Evolutionary conservation across 345 rosid species (phyloP), one percentile per base, ranked within the genome.

Genomic region (Kandelia obovata): DNA sequence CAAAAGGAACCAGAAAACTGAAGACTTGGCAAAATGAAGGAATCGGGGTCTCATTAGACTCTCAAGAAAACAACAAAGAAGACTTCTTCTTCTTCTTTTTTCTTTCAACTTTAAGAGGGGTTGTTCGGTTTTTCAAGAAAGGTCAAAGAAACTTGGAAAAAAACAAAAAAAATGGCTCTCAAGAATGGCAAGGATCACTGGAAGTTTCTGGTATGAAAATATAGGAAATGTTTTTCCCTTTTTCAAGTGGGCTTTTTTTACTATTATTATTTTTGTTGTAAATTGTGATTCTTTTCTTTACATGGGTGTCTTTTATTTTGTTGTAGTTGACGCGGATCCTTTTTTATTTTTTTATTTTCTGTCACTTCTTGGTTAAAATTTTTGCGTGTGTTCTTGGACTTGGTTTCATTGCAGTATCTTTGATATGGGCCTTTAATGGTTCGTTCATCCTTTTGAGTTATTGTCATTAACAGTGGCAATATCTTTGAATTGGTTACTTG

Each of bases 141-240:
- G 25, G 19, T 27, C 25, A 37, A 23, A 56, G 21, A 21, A 62
- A 39, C 49, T 13, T 13, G 64, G 1, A 10, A 39, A 11, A 39
- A 37, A 35, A 35, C 0, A 39, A 39, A 11, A 31, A 58, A 67
- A 46, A 78, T 82, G 85, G 65, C 10, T 66, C 75, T 58, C 61
- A 28, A 69, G 64, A 80, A 71, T 6, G 25, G 2, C 57, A 47
- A 63, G 37, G 78, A 78, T 78, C 84, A 78, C 81, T 84, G 88
- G 84, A 82, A 80, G 21, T 84, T 82, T 69, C 81, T 84, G 86
- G 88, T 84, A 56, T 25, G 17, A 16, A 25, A 21, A 21, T 25
- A 56, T 16, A 1, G 59, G 16, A 56, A 56, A 23, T 56, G 0
- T 8, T 8, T 71, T 7, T 7, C 46, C 7, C 16, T 16, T n/a